A percentile compares a stretch with the other conserved stretches of the same genome.
Conservation (phyloP, 2,329 filamentous ascomycete genomes). For the Colletotrichum viniferum region DNA sequence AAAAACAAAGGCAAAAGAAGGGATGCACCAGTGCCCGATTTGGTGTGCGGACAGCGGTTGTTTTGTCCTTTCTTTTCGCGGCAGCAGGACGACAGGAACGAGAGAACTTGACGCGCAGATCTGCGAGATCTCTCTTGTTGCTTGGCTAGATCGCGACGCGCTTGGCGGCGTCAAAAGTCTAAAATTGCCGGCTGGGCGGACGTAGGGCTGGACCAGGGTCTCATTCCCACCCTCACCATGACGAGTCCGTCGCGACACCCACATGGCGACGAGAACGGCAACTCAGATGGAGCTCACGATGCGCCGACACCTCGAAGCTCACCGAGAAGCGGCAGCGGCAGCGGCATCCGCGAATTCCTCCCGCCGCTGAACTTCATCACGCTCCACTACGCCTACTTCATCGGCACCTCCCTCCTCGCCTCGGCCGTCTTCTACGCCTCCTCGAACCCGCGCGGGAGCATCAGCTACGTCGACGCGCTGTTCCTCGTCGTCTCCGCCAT, state of each 20-base stretch:
- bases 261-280: background rate
- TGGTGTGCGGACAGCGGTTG: background rate
- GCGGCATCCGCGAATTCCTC: background rate
- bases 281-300: background rate
- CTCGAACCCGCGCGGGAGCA: conserved; percentile 52
- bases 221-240: background rate
- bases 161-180: background rate
- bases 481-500: conserved; percentile 72
- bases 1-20: background rate
- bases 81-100: background rate
- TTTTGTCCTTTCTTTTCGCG: background rate
- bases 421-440: conserved; percentile 67
- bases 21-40: too few species aligned
- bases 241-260: background rate
- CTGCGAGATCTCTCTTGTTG: background rate
- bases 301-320: background rate
- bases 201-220: background rate
- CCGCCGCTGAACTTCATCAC: conserved; percentile 65
- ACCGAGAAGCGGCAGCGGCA: too few species aligned
- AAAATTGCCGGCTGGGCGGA: background rate
- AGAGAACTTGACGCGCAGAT: background rate
- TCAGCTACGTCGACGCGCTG: conserved; percentile 68
- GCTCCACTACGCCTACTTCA: conserved; percentile 71
- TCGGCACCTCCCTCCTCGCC: conserved; percentile 56
- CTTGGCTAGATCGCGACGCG: background rate